These are phyloP conservation scores for Calendula officinalis DNA, from an alignment of 129 eudicot genomes.

Conservation along the genomic window DNA sequence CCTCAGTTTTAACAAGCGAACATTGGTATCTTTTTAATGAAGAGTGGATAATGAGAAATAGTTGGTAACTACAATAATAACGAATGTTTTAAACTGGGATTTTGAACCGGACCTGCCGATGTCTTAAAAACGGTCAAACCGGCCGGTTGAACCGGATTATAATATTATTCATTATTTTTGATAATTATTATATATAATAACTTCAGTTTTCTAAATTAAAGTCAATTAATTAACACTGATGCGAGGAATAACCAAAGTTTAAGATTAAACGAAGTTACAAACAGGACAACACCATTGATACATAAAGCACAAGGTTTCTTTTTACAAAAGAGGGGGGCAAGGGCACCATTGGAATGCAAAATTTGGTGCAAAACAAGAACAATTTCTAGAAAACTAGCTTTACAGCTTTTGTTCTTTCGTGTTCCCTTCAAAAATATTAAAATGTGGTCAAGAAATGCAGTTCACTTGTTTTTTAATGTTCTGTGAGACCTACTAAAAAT, in stretches of 20 bases:
- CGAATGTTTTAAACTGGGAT: too few relatives aligned
- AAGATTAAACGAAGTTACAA: not conserved
- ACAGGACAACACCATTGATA: not conserved
- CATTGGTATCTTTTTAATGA: too few relatives aligned
- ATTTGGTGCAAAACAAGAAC: slow-evolving; percentile 42
- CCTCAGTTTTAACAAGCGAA: too few relatives aligned
- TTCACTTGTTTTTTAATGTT: slow-evolving; percentile 33
- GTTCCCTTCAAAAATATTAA: slow-evolving; percentile 5
- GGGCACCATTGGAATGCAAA: slow-evolving; percentile 49
- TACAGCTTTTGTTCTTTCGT: slow-evolving; percentile 5
- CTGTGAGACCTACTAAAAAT: slow-evolving; percentile 45
- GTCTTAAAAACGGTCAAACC: too few relatives aligned
- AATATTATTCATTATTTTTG: too few relatives aligned
- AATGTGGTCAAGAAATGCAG: slow-evolving; percentile 3
- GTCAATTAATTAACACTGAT: too few relatives aligned
- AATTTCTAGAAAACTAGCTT: not conserved
- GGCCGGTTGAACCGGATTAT: too few relatives aligned
- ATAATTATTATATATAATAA: too few relatives aligned
- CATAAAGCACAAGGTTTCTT: slow-evolving; percentile 24
- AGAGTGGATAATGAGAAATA: too few relatives aligned
- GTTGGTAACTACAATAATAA: too few relatives aligned
- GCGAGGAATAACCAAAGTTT: not conserved
- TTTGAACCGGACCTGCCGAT: too few relatives aligned
- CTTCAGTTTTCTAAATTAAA: too few relatives aligned
- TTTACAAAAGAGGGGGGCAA: slow-evolving; percentile 10